Conservation (phyloP, 1,284 basidiomycete species). For the Ustilago lituana region DNA sequence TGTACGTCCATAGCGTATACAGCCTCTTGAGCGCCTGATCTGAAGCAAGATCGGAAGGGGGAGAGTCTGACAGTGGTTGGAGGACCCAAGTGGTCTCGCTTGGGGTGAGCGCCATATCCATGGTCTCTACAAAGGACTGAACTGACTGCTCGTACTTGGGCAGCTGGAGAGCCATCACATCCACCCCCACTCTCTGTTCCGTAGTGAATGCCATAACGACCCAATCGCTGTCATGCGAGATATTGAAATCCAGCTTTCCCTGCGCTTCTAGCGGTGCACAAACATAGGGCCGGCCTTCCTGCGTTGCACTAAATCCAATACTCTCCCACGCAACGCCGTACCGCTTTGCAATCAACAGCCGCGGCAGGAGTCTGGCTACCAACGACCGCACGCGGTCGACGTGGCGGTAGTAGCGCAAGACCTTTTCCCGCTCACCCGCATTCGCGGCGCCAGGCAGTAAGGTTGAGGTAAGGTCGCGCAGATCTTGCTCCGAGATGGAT, state of each 20-base stretch:
- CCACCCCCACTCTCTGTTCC: slow-evolving; percentile 46
- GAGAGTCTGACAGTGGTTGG: neutral
- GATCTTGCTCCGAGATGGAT: neutral
- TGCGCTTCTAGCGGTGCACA: neutral
- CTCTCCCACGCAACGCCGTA: slow-evolving; percentile 15
- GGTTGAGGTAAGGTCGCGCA: slow-evolving; percentile 2
- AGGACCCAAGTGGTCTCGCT: slow-evolving; percentile 50
- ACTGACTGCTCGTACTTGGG: slow-evolving; percentile 53
- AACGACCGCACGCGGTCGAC: slow-evolving; percentile 50
- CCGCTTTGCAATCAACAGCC: slow-evolving; percentile 16
- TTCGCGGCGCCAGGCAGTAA: slow-evolving; percentile 26
- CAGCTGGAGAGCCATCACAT: slow-evolving; percentile 60
- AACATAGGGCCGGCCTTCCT: slow-evolving; percentile 41
- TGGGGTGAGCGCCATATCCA: slow-evolving; percentile 57
- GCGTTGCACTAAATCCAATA: slow-evolving; percentile 13
- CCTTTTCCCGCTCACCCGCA: slow-evolving; percentile 27
- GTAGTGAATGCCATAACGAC: slow-evolving; percentile 54
- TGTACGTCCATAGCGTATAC: slow-evolving; percentile 62
- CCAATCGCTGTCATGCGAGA: slow-evolving; percentile 64
- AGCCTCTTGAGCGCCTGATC: slow-evolving; percentile 39
- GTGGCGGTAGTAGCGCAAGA: slow-evolving; percentile 40
- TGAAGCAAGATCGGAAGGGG: no score
- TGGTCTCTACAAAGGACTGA: slow-evolving; percentile 52
- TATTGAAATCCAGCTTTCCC: slow-evolving; percentile 52
- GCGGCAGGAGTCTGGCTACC: slow-evolving; percentile 43